These are phyloP conservation scores for Penstemon eatonii DNA, from an alignment of 257 asterid species.

Conservation along the genomic window DNA sequence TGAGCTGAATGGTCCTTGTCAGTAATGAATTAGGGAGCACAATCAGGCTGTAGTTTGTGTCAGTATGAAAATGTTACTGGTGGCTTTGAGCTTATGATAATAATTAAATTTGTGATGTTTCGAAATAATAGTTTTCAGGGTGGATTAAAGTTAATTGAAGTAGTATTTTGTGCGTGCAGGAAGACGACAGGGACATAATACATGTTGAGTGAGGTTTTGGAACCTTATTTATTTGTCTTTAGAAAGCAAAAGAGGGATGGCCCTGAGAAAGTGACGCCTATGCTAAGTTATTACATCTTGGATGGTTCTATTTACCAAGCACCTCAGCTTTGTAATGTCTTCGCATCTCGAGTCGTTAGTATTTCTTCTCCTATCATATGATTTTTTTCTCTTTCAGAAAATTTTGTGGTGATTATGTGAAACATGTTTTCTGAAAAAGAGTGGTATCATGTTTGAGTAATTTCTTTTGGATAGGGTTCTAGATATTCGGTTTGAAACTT, in stretches of 20 bases:
- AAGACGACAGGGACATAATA: conserved; percentile 90
- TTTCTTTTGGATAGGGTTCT: not conserved
- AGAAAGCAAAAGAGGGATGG: conserved; percentile 97
- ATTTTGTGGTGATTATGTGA: not conserved
- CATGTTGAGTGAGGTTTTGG: conserved; percentile 80
- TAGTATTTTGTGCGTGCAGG: conserved; percentile 44
- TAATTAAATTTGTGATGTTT: too few relatives aligned
- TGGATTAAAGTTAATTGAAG: conserved; percentile 14
- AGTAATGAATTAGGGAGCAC: too few relatives aligned
- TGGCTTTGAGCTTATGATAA: too few relatives aligned
- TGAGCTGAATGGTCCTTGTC: not conserved
- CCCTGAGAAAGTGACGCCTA: conserved; percentile 87
- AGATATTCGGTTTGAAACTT: conserved; percentile 16
- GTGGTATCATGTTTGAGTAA: not conserved
- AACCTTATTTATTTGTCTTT: conserved; percentile 85
- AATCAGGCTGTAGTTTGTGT: too few relatives aligned
- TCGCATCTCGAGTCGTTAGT: conserved; percentile 90
- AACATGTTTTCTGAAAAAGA: not conserved
- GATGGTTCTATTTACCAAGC: conserved; percentile 98
- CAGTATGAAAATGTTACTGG: too few relatives aligned
- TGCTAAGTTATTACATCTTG: conserved; percentile 82
- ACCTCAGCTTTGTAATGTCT: conserved; percentile 92
- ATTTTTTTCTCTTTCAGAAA: not conserved
- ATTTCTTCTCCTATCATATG: conserved; percentile 22
- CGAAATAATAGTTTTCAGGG: too few relatives aligned